Evolutionary conservation across 805 yeast species (phyloP).

Genomic region (Kazachstania kunashirensis): DNA sequence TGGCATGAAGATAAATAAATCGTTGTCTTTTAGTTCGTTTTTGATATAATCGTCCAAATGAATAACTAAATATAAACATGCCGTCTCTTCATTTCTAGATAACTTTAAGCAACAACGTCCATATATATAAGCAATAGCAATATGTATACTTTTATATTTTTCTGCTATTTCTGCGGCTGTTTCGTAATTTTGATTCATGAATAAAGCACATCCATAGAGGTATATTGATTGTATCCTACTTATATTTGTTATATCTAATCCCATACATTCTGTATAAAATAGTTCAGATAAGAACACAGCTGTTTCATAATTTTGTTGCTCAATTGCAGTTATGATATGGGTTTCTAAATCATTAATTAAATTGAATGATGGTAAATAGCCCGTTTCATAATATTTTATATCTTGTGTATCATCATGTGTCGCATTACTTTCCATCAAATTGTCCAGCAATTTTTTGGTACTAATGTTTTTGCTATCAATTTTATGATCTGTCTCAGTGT

Average conservation of each 20-base stretch:
- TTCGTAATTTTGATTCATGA: slow-evolving; percentile 47
- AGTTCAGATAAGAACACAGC: slow-evolving; percentile 87
- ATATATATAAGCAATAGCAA: slow-evolving; percentile 69
- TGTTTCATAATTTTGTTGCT: slow-evolving; percentile 33
- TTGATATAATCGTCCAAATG: slow-evolving; percentile 5
- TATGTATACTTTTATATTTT: slow-evolving; percentile 37
- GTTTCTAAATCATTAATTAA: slow-evolving; percentile 7
- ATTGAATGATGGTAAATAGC: slow-evolving; percentile 1
- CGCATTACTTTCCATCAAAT: too few species aligned
- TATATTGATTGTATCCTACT: slow-evolving; percentile 51
- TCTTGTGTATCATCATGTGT: too few species aligned
- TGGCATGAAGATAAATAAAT: slow-evolving; percentile 32
- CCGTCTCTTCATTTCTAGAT: slow-evolving; percentile 11
- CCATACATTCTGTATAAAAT: slow-evolving; percentile 47
- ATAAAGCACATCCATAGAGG: slow-evolving; percentile 59
- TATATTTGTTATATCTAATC: slow-evolving; percentile 6
- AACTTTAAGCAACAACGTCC: slow-evolving; percentile 45
- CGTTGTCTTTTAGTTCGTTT: slow-evolving; percentile 1
- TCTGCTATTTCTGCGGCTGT: slow-evolving; percentile 44
- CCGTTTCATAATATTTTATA: slow-evolving; percentile 3
- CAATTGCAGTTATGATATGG: slow-evolving; percentile 16
- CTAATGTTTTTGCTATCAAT: too few species aligned
- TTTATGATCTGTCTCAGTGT: too few species aligned
- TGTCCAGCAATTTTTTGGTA: too few species aligned
- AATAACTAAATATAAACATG: slow-evolving; percentile 9